Conservation (phyloP, 768 basidiomycete genomes). For the Lyophyllum shimeji region DNA sequence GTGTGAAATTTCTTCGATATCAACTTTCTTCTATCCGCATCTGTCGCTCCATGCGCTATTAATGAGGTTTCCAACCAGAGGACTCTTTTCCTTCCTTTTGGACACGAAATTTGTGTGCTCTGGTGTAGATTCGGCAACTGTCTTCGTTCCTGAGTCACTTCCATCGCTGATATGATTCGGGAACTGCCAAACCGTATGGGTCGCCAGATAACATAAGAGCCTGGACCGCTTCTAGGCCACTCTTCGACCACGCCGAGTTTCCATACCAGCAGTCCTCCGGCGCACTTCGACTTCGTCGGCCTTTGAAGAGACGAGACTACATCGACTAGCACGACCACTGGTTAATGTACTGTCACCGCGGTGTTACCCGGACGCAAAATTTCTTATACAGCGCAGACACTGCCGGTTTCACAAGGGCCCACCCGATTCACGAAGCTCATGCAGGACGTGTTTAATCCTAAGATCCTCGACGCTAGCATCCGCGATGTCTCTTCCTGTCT, state of each 20-base stretch:
- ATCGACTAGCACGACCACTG: conserved; percentile 1
- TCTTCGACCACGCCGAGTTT: conserved; percentile 2
- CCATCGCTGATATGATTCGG: not conserved
- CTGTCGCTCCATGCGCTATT: too few species aligned
- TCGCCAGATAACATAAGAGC: not conserved
- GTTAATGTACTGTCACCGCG: conserved; percentile 4
- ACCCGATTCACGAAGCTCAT: conserved; percentile 24
- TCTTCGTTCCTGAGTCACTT: not conserved
- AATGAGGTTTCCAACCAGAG: too few species aligned
- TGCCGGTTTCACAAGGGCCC: not conserved
- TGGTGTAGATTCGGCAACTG: not conserved
- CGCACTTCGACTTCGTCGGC: not conserved
- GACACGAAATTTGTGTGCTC: too few species aligned
- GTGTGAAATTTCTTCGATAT: too few species aligned
- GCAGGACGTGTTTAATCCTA: conserved; percentile 74
- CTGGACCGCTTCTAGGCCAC: conserved; percentile 15
- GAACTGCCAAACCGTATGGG: not conserved
- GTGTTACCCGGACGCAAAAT: not conserved
- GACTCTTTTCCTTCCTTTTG: too few species aligned
- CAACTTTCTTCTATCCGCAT: too few species aligned
- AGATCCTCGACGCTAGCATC: conserved; percentile 75
- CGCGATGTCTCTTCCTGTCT: conserved; percentile 62
- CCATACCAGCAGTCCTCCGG: not conserved
- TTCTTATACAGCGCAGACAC: conserved; percentile 7
- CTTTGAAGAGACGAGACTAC: not conserved